phyloP scores from a whole-genome alignment of 768 basidiomycete genomes.

The Pisolithus marmoratus region DNA sequence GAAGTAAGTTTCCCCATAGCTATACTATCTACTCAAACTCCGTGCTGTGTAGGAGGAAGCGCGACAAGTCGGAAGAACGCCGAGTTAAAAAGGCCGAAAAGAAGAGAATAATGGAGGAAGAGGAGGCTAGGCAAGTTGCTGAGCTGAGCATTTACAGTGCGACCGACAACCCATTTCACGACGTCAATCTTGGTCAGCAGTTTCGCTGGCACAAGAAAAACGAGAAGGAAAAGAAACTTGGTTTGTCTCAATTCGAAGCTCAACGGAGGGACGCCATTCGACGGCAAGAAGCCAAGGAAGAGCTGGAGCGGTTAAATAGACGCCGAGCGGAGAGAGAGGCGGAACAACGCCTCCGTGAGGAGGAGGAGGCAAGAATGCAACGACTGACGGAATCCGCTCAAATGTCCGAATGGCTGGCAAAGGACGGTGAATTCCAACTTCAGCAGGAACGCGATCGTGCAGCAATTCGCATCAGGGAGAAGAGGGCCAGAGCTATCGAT shows the following conservation, averaged over 20 bases:
- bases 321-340: slow-evolving; percentile 90
- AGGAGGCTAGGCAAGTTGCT: slow-evolving; percentile 87
- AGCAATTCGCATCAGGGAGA: slow-evolving; percentile 91
- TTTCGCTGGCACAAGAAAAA: slow-evolving; percentile 99
- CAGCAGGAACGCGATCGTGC: slow-evolving; percentile 90
- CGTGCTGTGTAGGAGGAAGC: slow-evolving; percentile 53
- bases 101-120: slow-evolving; percentile 74
- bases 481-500: slow-evolving; percentile 97
- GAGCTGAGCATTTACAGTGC: slow-evolving; percentile 96
- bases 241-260: slow-evolving; percentile 72
- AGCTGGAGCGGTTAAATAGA: slow-evolving; percentile 85
- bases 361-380: slow-evolving; percentile 87
- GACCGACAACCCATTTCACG: slow-evolving; percentile 97
- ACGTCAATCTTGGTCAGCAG: slow-evolving; percentile 91
- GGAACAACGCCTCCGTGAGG: slow-evolving; percentile 82
- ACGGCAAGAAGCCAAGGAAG: slow-evolving; percentile 89
- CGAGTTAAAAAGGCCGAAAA: slow-evolving; percentile 85
- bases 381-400: slow-evolving; percentile 90
- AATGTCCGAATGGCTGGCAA: slow-evolving; percentile 97
- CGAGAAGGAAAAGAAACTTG: slow-evolving; percentile 90
- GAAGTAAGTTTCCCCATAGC: slow-evolving; percentile 35
- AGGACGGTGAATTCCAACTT: slow-evolving; percentile 95
- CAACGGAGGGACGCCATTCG: slow-evolving; percentile 74
- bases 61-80: slow-evolving; percentile 84
- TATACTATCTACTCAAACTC: slow-evolving; percentile 4